These are phyloP conservation scores for Apiospora marii DNA, from an alignment of 2,329 filamentous ascomycete genomes.

Conservation along the genomic window DNA sequence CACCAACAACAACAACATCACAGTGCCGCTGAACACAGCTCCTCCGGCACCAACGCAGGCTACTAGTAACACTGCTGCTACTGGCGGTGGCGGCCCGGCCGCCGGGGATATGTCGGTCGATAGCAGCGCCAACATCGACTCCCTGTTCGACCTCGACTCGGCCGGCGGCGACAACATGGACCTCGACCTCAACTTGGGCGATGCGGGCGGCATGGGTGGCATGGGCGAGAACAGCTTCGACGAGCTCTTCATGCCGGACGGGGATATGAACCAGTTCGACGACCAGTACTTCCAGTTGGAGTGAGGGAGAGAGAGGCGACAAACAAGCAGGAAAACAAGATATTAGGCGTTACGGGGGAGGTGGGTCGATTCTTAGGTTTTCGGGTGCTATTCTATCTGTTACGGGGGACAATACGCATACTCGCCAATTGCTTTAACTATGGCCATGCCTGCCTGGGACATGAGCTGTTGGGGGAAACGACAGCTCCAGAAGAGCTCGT, in stretches of 20 bases:
- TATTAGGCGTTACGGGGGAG: not conserved
- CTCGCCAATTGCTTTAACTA: not conserved
- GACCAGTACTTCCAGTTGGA: slow-evolving; percentile 53
- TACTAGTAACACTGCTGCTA: not conserved
- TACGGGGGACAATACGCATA: too few species aligned
- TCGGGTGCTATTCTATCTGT: not conserved
- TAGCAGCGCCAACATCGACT: slow-evolving; percentile 48
- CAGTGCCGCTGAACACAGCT: not conserved
- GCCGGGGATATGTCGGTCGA: slow-evolving; percentile 23
- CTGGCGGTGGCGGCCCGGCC: slow-evolving; percentile 17
- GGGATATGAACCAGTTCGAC: slow-evolving; percentile 57
- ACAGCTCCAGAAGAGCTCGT: not conserved
- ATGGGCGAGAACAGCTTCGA: slow-evolving; percentile 56
- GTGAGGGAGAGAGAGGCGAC: slow-evolving; percentile 22
- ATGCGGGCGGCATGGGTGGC: slow-evolving; percentile 44
- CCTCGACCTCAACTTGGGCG: slow-evolving; percentile 50
- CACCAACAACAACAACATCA: not conserved
- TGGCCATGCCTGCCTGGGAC: not conserved
- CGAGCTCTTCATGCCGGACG: slow-evolving; percentile 57
- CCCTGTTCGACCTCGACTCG: slow-evolving; percentile 56
- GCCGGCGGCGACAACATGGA: slow-evolving; percentile 47
- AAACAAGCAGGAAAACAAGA: not conserved
- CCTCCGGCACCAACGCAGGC: not conserved
- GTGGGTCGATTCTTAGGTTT: not conserved
- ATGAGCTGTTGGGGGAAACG: not conserved